Conservation (phyloP, 1,139 yeast genomes). For the Saccharomyces hybrid region DNA sequence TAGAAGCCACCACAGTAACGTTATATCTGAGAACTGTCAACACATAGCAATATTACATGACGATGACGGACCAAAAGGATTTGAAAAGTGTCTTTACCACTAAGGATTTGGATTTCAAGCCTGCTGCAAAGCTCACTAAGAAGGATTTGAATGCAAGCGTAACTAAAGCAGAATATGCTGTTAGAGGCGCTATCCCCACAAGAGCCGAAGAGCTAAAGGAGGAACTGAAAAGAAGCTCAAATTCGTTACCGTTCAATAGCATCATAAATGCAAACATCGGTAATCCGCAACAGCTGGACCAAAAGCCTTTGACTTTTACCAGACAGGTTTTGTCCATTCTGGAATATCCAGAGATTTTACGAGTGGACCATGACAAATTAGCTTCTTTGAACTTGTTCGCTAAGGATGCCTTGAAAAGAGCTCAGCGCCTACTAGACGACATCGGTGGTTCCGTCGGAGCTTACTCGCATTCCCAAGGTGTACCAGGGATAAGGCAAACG, state of each 20-base stretch:
- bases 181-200: constrained; percentile 81
- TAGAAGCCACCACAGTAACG: background rate
- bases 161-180: constrained; percentile 86
- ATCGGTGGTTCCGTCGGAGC: constrained; percentile 81
- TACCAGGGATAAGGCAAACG: constrained; percentile 56
- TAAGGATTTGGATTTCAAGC: constrained; percentile 10
- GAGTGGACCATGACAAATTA: constrained; percentile 8
- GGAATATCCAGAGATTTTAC: constrained; percentile 69
- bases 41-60: background rate
- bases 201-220: constrained; percentile 76
- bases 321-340: constrained; percentile 79
- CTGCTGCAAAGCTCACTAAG: constrained; percentile 31
- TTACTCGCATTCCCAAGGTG: constrained; percentile 89
- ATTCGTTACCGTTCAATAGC: constrained; percentile 61
- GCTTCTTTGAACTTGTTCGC: constrained; percentile 42
- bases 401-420: constrained; percentile 68
- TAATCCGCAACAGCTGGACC: constrained; percentile 92
- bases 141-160: constrained; percentile 67
- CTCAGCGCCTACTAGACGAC: constrained; percentile 47
- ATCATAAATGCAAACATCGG: constrained; percentile 90
- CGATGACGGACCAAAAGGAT: background rate
- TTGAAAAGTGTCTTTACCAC: constrained; percentile 2
- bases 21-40: background rate
- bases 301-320: constrained; percentile 85
- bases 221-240: constrained; percentile 45